phyloP scores from a whole-genome alignment of 1,284 basidiomycete genomes.

The Ustilago bromivora region DNA sequence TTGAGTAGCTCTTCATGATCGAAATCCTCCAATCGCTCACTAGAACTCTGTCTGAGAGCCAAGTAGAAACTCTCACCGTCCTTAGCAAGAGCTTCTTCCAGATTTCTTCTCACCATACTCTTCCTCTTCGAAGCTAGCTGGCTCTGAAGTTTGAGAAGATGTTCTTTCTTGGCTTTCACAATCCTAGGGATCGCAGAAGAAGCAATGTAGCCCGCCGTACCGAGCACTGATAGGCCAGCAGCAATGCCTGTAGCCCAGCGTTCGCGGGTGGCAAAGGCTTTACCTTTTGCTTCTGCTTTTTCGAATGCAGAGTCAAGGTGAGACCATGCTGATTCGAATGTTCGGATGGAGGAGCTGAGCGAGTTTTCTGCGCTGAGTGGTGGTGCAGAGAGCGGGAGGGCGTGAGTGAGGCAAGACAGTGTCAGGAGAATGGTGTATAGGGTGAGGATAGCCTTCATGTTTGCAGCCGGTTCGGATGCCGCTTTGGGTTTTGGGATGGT shows the following conservation, averaged over 20 bases:
- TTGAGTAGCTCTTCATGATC: slow-evolving; percentile 3
- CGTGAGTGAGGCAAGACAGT: neutral
- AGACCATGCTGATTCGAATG: slow-evolving; percentile 12
- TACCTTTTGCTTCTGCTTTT: neutral
- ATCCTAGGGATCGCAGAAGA: slow-evolving; percentile 10
- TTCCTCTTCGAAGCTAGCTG: neutral
- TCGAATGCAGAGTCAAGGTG: slow-evolving; percentile 16
- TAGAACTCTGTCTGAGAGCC: slow-evolving; percentile 8
- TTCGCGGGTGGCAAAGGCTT: neutral
- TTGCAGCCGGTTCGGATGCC: neutral
- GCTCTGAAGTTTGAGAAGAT: neutral
- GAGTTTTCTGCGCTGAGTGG: neutral
- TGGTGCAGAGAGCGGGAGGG: neutral
- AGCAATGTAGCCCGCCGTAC: slow-evolving; percentile 12
- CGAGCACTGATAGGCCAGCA: slow-evolving; percentile 8
- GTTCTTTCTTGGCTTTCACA: neutral
- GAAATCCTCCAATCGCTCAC: slow-evolving; percentile 7
- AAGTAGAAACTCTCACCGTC: slow-evolving; percentile 8
- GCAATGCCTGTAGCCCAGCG: slow-evolving; percentile 1
- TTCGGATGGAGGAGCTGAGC: neutral
- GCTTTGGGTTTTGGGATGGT: neutral
- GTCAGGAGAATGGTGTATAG: neutral
- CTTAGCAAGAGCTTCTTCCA: neutral
- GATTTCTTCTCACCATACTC: neutral
- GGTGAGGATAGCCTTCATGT: neutral